Percentiles rank a stretch among this genome's conserved stretches.
These are phyloP conservation scores for Huntiella bhutanensis DNA, from an alignment of 2,329 filamentous ascomycete species.

Conservation along the genomic window DNA sequence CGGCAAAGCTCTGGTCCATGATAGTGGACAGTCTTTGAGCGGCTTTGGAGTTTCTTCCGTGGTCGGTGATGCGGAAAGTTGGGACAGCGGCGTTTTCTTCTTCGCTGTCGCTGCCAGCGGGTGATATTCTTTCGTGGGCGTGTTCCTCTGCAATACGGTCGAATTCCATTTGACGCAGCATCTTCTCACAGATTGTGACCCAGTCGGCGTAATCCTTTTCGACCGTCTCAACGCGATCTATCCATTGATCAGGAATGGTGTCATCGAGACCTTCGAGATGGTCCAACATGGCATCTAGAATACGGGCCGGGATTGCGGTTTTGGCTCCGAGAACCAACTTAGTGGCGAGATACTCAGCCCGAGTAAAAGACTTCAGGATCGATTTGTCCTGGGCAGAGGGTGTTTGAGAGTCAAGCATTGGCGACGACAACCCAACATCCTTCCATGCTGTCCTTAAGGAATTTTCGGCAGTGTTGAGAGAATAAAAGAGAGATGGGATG, in stretches of 20 bases:
- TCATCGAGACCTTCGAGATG: conserved; percentile 67
- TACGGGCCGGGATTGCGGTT: conserved; percentile 48
- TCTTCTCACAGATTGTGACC: conserved; percentile 58
- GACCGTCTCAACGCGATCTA: conserved; percentile 65
- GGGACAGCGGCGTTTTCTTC: conserved; percentile 1
- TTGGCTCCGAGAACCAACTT: conserved; percentile 46
- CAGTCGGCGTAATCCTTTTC: conserved; percentile 66
- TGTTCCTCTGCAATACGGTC: conserved; percentile 9
- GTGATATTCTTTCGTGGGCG: neutral
- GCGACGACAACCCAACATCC: conserved; percentile 26
- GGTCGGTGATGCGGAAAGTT: conserved; percentile 5
- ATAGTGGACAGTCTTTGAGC: conserved; percentile 5
- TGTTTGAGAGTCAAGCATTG: conserved; percentile 1
- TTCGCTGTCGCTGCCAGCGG: neutral
- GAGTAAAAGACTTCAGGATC: conserved; percentile 17
- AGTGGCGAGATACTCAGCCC: conserved; percentile 36
- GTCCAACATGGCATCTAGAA: conserved; percentile 74
- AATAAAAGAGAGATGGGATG: conserved; percentile 47
- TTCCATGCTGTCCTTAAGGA: conserved; percentile 50
- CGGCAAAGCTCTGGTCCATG: conserved; percentile 4
- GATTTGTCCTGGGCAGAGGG: neutral
- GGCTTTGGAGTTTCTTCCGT: neutral
- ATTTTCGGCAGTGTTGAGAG: conserved; percentile 46
- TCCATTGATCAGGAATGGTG: conserved; percentile 69
- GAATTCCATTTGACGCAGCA: conserved; percentile 46